Evolutionary conservation across 306 rosid species (phyloP).

Genomic region (Malus domestica): DNA sequence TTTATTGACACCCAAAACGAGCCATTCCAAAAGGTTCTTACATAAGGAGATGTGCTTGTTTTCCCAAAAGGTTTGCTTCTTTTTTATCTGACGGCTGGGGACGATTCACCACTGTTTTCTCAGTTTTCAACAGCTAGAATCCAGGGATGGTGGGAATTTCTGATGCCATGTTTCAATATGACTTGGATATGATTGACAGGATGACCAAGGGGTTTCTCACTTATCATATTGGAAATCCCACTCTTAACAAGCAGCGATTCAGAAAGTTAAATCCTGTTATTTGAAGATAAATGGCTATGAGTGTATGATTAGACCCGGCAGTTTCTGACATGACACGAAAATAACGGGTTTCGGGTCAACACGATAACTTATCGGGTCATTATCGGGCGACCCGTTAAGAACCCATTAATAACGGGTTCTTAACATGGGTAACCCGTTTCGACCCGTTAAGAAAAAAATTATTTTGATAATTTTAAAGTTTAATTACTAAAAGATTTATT

Average conservation of each 20-base stretch:
- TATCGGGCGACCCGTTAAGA: too few species aligned
- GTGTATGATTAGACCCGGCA: background rate
- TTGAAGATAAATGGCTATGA: background rate
- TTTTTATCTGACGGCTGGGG: slow-evolving; percentile 39
- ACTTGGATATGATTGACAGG: slow-evolving; percentile 24
- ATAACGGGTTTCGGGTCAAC: too few species aligned
- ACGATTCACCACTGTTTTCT: slow-evolving; percentile 34
- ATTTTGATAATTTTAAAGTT: too few species aligned
- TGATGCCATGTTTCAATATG: slow-evolving; percentile 21
- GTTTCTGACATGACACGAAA: too few species aligned
- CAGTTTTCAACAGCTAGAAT: slow-evolving; percentile 62
- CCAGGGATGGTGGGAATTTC: slow-evolving; percentile 37
- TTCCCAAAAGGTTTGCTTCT: slow-evolving; percentile 30
- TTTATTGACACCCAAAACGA: slow-evolving; percentile 52
- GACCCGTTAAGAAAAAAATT: too few species aligned
- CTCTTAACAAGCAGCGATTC: background rate
- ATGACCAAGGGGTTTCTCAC: slow-evolving; percentile 22
- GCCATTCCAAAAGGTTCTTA: slow-evolving; percentile 22
- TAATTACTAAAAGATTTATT: too few species aligned
- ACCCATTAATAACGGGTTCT: too few species aligned
- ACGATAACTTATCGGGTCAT: too few species aligned
- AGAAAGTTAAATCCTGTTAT: background rate
- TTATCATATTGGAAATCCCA: background rate
- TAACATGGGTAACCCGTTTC: too few species aligned
- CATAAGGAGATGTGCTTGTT: too few species aligned